Percentiles rank a stretch among this genome's conserved stretches.
These are phyloP conservation scores for Lizonia empirigonia DNA, from an alignment of 2,329 filamentous ascomycete genomes.

Conservation along the genomic window DNA sequence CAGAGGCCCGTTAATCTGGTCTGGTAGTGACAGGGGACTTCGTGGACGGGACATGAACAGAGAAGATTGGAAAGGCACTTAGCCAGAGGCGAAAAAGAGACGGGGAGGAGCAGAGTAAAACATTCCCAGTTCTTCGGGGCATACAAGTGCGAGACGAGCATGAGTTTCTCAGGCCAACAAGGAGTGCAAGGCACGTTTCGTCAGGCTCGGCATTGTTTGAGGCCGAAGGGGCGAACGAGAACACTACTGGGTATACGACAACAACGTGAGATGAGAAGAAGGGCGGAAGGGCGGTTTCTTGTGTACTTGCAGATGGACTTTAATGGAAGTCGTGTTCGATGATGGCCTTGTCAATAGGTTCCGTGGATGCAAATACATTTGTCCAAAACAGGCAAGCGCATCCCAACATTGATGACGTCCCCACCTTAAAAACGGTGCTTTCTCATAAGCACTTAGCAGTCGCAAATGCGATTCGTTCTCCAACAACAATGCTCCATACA, in stretches of 20 bases:
- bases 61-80: too few relatives aligned
- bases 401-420: conserved; percentile 4
- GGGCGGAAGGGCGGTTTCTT: not conserved
- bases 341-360: not conserved
- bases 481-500: not conserved
- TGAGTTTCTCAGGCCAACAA: conserved; percentile 1
- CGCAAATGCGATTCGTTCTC: not conserved
- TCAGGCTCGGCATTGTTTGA: conserved; percentile 7
- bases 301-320: not conserved
- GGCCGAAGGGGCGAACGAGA: not conserved
- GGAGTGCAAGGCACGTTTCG: not conserved
- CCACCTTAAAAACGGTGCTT: not conserved
- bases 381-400: conserved; percentile 5
- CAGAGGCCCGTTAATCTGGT: too few relatives aligned
- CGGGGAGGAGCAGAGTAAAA: not conserved
- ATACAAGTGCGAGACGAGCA: not conserved
- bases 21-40: too few relatives aligned
- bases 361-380: not conserved
- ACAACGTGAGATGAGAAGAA: not conserved
- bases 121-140: not conserved
- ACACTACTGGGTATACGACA: not conserved
- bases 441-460: not conserved
- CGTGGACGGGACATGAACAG: too few relatives aligned
- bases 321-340: not conserved
- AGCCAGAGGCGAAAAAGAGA: too few relatives aligned